phyloP scores from a whole-genome alignment of 192 early-diverging fungal genomes.

The Podila verticillata region DNA sequence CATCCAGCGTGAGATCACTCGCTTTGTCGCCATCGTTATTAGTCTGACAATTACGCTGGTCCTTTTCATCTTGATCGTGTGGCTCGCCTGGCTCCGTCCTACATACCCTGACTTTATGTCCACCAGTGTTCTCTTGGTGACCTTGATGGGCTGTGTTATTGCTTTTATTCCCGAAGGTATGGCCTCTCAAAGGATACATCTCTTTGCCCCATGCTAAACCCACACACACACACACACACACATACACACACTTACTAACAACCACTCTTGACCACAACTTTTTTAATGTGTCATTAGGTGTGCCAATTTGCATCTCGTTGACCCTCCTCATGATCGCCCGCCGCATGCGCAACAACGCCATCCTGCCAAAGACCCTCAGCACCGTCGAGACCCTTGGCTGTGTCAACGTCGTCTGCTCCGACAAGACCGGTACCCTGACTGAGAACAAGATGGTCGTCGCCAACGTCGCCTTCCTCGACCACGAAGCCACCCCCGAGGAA shows the following conservation, averaged over 20 bases:
- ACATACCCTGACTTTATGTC: constrained; percentile 65
- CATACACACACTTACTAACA: neutral
- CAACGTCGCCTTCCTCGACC: constrained; percentile 53
- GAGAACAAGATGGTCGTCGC: constrained; percentile 77
- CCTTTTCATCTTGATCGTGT: constrained; percentile 57
- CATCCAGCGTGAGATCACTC: constrained; percentile 69
- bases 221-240: no score
- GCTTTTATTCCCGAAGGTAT: constrained; percentile 79
- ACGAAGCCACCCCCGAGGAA: constrained; percentile 42
- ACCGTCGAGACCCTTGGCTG: constrained; percentile 91
- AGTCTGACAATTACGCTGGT: constrained; percentile 58
- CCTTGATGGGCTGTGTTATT: constrained; percentile 72
- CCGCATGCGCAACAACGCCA: constrained; percentile 74
- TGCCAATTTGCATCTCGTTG: constrained; percentile 84
- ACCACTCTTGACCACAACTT: neutral
- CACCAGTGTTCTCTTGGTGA: constrained; percentile 43
- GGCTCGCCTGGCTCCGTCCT: constrained; percentile 67
- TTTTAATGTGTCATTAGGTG: constrained; percentile 24
- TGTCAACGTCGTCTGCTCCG: constrained; percentile 71
- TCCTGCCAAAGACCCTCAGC: constrained; percentile 83
- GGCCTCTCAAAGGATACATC: no score
- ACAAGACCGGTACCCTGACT: constrained; percentile 95
- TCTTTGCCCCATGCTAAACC: no score
- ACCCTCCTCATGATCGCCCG: constrained; percentile 80
- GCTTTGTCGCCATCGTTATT: constrained; percentile 78